Percentiles rank a stretch among this genome's conserved stretches.
Evolutionary conservation across 352 stramenopile genomes (phyloP).

Genomic region (Peronospora belbahrii): DNA sequence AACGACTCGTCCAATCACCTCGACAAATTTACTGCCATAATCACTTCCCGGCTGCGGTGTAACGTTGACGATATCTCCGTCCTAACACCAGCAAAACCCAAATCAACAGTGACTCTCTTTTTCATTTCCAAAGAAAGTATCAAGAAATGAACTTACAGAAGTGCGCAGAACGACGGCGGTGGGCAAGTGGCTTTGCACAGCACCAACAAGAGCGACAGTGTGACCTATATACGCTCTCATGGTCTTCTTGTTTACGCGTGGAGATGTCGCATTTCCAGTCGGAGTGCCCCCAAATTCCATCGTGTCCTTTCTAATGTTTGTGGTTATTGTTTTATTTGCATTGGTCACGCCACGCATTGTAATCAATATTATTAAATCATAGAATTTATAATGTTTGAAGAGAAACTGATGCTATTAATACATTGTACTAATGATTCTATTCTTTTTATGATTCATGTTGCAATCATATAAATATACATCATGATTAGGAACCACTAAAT

Average conservation of each 20-base stretch:
- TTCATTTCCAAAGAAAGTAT: not conserved
- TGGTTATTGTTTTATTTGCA: not conserved
- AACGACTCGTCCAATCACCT: constrained; percentile 75
- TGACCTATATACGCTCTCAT: constrained; percentile 53
- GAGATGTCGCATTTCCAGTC: constrained; percentile 41
- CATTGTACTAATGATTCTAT: too few relatives aligned
- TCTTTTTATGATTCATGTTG: too few relatives aligned
- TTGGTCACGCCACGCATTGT: constrained; percentile 4
- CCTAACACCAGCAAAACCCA: constrained; percentile 22
- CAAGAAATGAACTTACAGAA: constrained; percentile 33
- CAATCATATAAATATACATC: too few relatives aligned
- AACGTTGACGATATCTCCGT: constrained; percentile 74
- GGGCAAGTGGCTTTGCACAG: constrained; percentile 65
- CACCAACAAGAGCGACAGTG: constrained; percentile 68
- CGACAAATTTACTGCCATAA: constrained; percentile 80
- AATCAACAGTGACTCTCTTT: constrained; percentile 1
- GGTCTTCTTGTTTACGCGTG: constrained; percentile 78
- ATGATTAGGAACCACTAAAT: not conserved
- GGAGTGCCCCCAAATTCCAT: constrained; percentile 54
- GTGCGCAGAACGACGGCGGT: constrained; percentile 65
- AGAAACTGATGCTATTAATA: too few relatives aligned
- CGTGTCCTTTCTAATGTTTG: not conserved
- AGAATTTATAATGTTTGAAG: not conserved
- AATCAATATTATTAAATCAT: not conserved
- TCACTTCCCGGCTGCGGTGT: constrained; percentile 61